phyloP scores from a whole-genome alignment of 2,329 filamentous ascomycete genomes.

The Arachnopeziza araneosa region DNA sequence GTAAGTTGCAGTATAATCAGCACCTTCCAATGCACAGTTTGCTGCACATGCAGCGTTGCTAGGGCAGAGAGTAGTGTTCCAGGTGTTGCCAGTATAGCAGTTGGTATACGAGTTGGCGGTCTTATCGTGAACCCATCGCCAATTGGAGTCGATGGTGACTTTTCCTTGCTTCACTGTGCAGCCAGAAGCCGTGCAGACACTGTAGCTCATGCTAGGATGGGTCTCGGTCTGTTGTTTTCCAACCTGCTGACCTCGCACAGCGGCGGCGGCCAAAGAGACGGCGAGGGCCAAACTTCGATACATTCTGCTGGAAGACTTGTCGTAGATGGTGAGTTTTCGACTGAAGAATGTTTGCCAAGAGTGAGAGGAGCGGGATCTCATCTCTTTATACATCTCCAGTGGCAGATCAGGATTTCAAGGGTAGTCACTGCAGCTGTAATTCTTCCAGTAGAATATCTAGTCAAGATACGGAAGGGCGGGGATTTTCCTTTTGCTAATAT shows the following conservation, averaged over 20 bases:
- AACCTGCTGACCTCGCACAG: conserved; percentile 40
- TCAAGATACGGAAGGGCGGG: neutral
- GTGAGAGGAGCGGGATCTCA: neutral
- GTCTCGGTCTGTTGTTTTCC: conserved; percentile 41
- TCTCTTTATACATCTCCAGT: neutral
- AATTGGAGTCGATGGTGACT: conserved; percentile 50
- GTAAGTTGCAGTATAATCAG: conserved; percentile 46
- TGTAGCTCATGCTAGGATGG: conserved; percentile 48
- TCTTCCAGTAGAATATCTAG: neutral
- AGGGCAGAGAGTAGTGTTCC: conserved; percentile 37
- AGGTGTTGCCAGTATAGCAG: conserved; percentile 38
- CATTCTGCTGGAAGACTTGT: conserved; percentile 8
- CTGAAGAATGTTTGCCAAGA: neutral
- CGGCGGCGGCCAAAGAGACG: conserved; percentile 37
- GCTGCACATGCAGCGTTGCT: conserved; percentile 39
- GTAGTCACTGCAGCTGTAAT: neutral
- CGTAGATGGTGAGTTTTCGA: neutral
- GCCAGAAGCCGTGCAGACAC: conserved; percentile 40
- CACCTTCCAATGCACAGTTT: conserved; percentile 48
- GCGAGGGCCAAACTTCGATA: conserved; percentile 34
- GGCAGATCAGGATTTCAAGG: neutral
- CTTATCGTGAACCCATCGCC: conserved; percentile 49
- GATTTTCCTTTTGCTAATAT: neutral
- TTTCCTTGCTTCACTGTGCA: conserved; percentile 43
- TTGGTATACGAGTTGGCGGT: conserved; percentile 31